Conservation (phyloP, 192 early-diverging fungal species). For the Geranomyces variabilis region DNA sequence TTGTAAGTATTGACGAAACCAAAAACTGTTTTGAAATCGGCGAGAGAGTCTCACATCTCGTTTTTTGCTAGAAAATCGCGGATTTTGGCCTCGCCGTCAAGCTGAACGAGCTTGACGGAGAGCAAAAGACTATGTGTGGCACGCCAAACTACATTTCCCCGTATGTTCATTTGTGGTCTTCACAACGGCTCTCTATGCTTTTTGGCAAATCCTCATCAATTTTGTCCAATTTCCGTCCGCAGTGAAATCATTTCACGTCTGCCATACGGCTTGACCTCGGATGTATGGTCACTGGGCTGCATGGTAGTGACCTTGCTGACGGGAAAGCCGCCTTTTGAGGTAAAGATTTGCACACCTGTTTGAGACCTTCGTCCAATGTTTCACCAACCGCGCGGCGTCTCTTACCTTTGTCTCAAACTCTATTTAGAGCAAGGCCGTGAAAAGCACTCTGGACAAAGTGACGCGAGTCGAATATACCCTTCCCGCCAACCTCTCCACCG, state of each 20-base stretch:
- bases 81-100: slow-evolving; percentile 78
- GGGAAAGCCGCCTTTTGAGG: slow-evolving; percentile 72
- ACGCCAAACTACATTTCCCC: slow-evolving; percentile 82
- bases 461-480: slow-evolving; percentile 56
- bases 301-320: slow-evolving; percentile 74
- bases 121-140: slow-evolving; percentile 78
- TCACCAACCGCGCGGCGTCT: too few relatives aligned
- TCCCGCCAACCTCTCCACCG: slow-evolving; percentile 55
- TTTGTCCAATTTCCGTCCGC: too few relatives aligned
- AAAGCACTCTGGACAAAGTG: slow-evolving; percentile 62
- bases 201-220: background rate
- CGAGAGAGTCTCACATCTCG: background rate
- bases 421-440: slow-evolving; percentile 51
- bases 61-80: slow-evolving; percentile 58
- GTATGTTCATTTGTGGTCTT: slow-evolving; percentile 37
- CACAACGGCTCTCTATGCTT: background rate
- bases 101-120: slow-evolving; percentile 45
- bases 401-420: too few relatives aligned
- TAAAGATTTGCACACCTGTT: too few relatives aligned
- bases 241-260: slow-evolving; percentile 71
- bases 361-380: background rate
- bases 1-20: slow-evolving; percentile 36
- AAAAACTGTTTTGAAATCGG: background rate
- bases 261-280: slow-evolving; percentile 72
- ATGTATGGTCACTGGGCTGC: slow-evolving; percentile 81